Evolutionary conservation across 83 land plant genomes (phyloP), one percentile per base, ranked within the genome.

Genomic region (Picea mariana): DNA sequence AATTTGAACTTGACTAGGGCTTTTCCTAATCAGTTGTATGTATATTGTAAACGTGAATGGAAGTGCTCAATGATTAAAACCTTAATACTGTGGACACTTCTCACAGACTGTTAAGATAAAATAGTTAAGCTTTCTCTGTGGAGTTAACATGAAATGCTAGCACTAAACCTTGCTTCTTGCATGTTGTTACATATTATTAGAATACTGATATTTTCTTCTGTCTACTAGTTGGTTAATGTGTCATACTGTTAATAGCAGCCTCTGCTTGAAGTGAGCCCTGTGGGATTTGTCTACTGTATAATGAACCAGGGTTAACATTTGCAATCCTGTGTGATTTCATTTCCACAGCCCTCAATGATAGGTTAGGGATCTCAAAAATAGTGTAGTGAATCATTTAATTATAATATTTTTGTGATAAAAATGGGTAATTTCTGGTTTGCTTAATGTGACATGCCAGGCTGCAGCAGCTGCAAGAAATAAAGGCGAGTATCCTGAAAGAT

Each of bases 401-500:
- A 42, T 49, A 24, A 80, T 81, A 17, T 15, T 77, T 62, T 66
- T 76, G n/a, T 3, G 18, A 26, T 40, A 20, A 52, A 40, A 55
- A 3, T 52, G 3, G 40, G 64, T 5, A 31, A 34, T 82, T 73
- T 55, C 20, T 77, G 60, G 18, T 82, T 75, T 52, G 23, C 49
- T 76, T 38, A 3, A 52, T 77, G n/a, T 75, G 38, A 61, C 15
- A 62, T 83, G 23, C 1, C 80, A 93, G 95, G 92, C 88, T 79
- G 82, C 90, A 82, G 90, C 89, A 21, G 52, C 90, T 73, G 88
- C 94, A 84, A 86, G 91, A 42, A 89, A 88, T 80, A 93, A 85
- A 67, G 95, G 95, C 27, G 93, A 86, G 75, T 93, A 89, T 42
- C 95, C 93, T 31, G 91, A 93, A 85, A 87, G 95, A 84, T 42